Evolutionary conservation across 1,284 basidiomycete genomes (phyloP), one percentile per base, ranked within the genome.

Genomic region (Paramarasmius palmivorus): DNA sequence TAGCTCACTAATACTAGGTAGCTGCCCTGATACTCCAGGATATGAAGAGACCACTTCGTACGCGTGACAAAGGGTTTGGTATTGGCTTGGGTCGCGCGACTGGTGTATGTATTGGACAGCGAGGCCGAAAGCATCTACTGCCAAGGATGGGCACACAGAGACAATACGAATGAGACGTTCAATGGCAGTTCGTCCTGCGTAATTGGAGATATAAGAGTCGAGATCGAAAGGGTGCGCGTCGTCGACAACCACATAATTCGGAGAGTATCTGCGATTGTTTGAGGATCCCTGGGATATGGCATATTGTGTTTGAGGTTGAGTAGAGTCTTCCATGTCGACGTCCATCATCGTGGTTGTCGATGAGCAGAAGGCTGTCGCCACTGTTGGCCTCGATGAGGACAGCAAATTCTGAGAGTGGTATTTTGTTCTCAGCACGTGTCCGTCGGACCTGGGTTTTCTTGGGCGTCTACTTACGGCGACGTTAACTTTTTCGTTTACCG

Each of bases 101-200:
- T 81, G 74, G 59, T 81, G 75, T 54, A 92, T 79, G 56, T 83
- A 78, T 41, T 77, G 68, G 44, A 88, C 72, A 23, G 85, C 86
- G 41, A 86, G 76, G 32, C 79, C 76, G 59, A 87, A 79, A 1
- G 90, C 88, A 54, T 86, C 84, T 15, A 78, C 73, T 19, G 88
- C 87, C 57, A 93, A 75, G 2, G 81, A 63, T 0, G 89, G 90
- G 57, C 84, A 87, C 44, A 73, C 67, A 14, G 71, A 61, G 44
- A 87, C 83, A 61, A 93, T 83, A 59, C 83, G 79, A 37, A 84
- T 73, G 4, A 93, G 77, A 22, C 90, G 78, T 57, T 86, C 82
- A 54, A 93, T 78, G 20, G 81, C 82, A 3, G 83, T 81, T 32
- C 88, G 78, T 19, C 88, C 91, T 14, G 62, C 60, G 59, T 73